Evolutionary conservation across 371 early-diverging fungal species (phyloP).

Genomic region (Ordospora pajunii): DNA sequence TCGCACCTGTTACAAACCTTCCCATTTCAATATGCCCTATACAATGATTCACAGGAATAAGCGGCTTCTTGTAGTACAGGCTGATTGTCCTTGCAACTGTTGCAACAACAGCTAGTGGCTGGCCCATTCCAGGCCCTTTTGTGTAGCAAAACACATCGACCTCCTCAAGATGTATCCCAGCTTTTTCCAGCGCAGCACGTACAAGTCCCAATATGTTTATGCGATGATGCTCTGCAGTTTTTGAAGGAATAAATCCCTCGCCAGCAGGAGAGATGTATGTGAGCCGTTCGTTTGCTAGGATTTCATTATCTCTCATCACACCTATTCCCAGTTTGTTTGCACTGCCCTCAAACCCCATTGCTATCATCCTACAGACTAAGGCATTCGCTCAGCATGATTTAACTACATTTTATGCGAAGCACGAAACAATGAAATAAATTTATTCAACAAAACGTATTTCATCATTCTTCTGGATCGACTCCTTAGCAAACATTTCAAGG

Average conservation of each 20-base stretch:
- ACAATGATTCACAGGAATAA: constrained; percentile 96
- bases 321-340: constrained; percentile 98
- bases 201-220: constrained; percentile 69
- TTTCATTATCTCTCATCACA: constrained; percentile 71
- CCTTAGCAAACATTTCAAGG: constrained; percentile 60
- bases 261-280: constrained; percentile 95
- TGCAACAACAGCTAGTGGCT: constrained; percentile 80
- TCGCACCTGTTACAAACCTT: constrained; percentile 82
- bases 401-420: constrained; percentile 9
- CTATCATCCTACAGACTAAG: constrained; percentile 38
- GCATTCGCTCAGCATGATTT: background rate
- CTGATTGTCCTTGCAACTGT: constrained; percentile 84
- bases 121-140: constrained; percentile 96
- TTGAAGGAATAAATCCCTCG: constrained; percentile 84
- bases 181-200: constrained; percentile 69
- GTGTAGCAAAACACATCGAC: constrained; percentile 89
- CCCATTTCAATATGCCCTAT: constrained; percentile 99
- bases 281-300: constrained; percentile 78
- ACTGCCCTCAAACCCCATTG: constrained; percentile 73
- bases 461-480: constrained; percentile 57
- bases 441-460: constrained; percentile 53
- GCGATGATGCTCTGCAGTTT: constrained; percentile 90
- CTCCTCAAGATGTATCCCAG: constrained; percentile 67
- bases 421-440: background rate
- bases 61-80: constrained; percentile 76